These are phyloP conservation scores for Penicillium diatomitis DNA, from an alignment of 495 filamentous ascomycete genomes.

Conservation along the genomic window DNA sequence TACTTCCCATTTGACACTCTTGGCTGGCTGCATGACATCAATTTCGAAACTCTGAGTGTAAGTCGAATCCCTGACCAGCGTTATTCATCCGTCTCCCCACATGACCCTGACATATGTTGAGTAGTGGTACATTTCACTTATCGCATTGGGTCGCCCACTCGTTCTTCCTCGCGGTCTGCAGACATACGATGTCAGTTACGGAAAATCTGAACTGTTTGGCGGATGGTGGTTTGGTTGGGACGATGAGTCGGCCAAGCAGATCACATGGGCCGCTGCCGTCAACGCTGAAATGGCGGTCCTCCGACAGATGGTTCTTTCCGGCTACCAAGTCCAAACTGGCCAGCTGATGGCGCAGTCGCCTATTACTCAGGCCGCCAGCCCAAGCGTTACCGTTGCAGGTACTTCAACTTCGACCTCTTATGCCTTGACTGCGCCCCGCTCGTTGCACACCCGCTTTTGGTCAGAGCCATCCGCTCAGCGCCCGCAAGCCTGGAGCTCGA, in stretches of 20 bases:
- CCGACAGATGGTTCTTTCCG: constrained; percentile 2
- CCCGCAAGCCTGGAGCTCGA: no score
- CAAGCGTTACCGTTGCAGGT: no score
- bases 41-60: neutral
- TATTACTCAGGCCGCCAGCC: no score
- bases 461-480: no score
- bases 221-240: constrained; percentile 3
- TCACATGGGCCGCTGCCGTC: neutral
- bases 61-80: neutral
- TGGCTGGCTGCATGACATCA: constrained; percentile 1
- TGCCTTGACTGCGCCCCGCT: no score
- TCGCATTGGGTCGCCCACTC: neutral
- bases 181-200: neutral
- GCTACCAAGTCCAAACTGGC: neutral
- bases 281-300: constrained; percentile 4
- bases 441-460: no score
- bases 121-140: constrained; percentile 5
- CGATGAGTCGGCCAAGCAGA: neutral
- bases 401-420: no score
- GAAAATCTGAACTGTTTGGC: neutral
- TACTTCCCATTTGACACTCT: constrained; percentile 17
- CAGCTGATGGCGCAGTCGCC: neutral
- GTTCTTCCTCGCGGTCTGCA: neutral
- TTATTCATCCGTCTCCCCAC: neutral
- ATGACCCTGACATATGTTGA: neutral